phyloP scores from a whole-genome alignment of 1,139 yeast species.

The Kodamaea anthophila region DNA sequence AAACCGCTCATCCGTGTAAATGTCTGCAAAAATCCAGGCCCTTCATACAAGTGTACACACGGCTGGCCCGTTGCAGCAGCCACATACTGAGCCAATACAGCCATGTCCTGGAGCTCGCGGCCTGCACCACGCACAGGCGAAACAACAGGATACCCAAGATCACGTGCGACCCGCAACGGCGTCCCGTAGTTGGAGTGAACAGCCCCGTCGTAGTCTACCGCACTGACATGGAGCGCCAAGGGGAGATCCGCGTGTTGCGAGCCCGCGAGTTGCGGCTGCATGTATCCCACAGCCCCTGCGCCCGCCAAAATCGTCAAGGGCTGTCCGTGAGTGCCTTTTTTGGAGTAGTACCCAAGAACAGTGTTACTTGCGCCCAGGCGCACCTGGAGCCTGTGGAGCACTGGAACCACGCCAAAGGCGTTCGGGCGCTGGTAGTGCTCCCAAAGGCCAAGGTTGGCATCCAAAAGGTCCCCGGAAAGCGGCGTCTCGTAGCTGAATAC shows the following conservation, averaged over 20 bases:
- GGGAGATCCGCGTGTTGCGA: conserved; percentile 43
- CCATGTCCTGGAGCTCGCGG: conserved; percentile 58
- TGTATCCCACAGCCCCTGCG: conserved; percentile 59
- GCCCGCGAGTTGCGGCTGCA: conserved; percentile 48
- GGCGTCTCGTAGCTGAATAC: conserved; percentile 68
- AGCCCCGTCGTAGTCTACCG: conserved; percentile 56
- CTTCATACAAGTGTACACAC: conserved; percentile 72
- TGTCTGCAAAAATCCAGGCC: conserved; percentile 59
- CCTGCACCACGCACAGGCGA: conserved; percentile 52
- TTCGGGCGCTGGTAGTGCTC: conserved; percentile 45
- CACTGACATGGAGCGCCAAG: conserved; percentile 66
- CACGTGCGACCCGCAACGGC: conserved; percentile 58
- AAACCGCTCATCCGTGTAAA: conserved; percentile 45
- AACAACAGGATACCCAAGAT: conserved; percentile 64
- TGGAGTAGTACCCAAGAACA: conserved; percentile 62
- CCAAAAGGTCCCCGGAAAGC: conserved; percentile 56
- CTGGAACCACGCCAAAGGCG: conserved; percentile 52
- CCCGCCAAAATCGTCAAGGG: conserved; percentile 57
- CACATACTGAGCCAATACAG: conserved; percentile 61
- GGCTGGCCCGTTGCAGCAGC: conserved; percentile 51
- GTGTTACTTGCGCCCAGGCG: conserved; percentile 83
- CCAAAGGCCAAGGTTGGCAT: conserved; percentile 61
- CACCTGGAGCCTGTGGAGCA: conserved; percentile 57
- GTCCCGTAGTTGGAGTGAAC: conserved; percentile 64
- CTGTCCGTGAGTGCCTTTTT: conserved; percentile 34